phyloP scores from a whole-genome alignment of 148 eudicot species.

The Pouteria glomerata region DNA sequence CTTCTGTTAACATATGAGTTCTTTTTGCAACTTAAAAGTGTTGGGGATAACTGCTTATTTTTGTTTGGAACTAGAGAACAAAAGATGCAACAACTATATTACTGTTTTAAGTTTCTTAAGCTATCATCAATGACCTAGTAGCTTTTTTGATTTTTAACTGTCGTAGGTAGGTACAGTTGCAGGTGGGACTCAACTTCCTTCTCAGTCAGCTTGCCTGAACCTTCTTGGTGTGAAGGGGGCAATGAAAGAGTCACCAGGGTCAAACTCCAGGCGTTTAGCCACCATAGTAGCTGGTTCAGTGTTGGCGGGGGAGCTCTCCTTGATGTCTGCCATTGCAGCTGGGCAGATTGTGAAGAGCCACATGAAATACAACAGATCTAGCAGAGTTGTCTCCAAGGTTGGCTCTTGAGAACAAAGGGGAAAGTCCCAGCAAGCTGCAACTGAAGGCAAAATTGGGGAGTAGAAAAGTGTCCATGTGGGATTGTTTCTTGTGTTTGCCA shows the following conservation, averaged over 20 bases:
- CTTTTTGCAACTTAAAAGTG: not conserved
- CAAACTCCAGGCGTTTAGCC: not conserved
- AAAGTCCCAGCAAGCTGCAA: not conserved
- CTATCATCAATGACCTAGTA: not conserved
- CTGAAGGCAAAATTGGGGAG: not conserved
- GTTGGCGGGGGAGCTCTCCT: not conserved
- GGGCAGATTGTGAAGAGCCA: slow-evolving; percentile 6
- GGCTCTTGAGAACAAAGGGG: not conserved
- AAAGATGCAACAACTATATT: not conserved
- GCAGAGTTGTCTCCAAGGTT: not conserved
- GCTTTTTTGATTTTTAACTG: not conserved
- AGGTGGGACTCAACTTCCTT: slow-evolving; percentile 20
- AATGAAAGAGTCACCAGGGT: not conserved
- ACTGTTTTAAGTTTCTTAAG: not conserved
- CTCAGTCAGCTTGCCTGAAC: slow-evolving; percentile 1
- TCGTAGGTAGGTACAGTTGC: slow-evolving; percentile 1
- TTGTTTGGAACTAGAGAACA: not conserved
- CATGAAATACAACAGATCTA: slow-evolving; percentile 4
- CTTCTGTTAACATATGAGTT: not conserved
- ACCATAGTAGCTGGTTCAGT: slow-evolving; percentile 3
- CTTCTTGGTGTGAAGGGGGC: slow-evolving; percentile 2
- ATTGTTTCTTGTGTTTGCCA: not conserved
- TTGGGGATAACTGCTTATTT: not conserved
- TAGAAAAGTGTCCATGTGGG: not conserved
- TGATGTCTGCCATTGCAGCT: not conserved